A percentile compares a stretch with the other conserved stretches of the same genome.
phyloP scores from a whole-genome alignment of 192 early-diverging fungal genomes.

The Backusella tuberculispora region DNA sequence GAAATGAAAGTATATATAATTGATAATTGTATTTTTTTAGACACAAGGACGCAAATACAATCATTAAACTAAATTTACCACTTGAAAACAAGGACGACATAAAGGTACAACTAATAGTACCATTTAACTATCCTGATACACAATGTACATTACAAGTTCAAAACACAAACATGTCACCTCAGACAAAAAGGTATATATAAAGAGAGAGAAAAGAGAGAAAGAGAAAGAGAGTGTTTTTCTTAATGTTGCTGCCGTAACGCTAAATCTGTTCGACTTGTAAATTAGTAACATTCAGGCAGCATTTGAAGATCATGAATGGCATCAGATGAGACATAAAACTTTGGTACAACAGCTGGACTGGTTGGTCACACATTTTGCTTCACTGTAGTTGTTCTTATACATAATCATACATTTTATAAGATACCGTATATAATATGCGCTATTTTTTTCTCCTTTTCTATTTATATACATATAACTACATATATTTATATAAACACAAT shows the following conservation, averaged over 20 bases:
- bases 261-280: not conserved
- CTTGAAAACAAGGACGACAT: constrained; percentile 18
- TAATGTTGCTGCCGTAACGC: not conserved
- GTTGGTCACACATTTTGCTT: constrained; percentile 17
- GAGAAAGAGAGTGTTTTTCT: not conserved
- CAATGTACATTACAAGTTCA: constrained; percentile 27
- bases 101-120: constrained; percentile 23
- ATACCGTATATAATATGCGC: no score
- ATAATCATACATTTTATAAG: not conserved
- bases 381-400: constrained; percentile 10
- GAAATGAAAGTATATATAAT: not conserved
- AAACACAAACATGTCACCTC: constrained; percentile 4
- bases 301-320: constrained; percentile 29
- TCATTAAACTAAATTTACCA: constrained; percentile 5
- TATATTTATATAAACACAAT: no score
- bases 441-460: no score
- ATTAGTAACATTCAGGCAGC: constrained; percentile 16
- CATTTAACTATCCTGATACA: constrained; percentile 25
- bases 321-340: constrained; percentile 26
- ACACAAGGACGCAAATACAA: constrained; percentile 17
- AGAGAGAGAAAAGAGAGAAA: not conserved
- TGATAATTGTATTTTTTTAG: not conserved
- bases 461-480: no score
- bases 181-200: constrained; percentile 13
- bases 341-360: constrained; percentile 33